phyloP scores from a whole-genome alignment of 805 yeast species.

The Candida krabiensis region DNA sequence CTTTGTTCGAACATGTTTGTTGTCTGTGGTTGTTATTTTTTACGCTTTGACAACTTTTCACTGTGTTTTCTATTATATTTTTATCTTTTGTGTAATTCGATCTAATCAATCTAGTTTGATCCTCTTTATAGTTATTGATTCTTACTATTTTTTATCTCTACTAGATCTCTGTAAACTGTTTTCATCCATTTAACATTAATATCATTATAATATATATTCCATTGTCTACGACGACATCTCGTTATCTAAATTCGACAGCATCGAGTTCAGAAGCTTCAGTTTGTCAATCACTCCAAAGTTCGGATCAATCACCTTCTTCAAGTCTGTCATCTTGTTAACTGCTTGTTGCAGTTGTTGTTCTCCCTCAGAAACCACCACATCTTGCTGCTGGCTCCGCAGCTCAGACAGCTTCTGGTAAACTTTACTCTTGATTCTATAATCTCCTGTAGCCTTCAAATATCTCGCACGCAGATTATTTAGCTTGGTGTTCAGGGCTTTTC shows the following conservation, averaged over 20 bases:
- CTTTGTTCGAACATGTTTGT: no score
- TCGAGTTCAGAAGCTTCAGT: constrained; percentile 28
- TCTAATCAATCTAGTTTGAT: no score
- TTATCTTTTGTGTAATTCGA: no score
- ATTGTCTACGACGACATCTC: neutral
- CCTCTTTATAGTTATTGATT: no score
- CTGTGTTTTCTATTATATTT: no score
- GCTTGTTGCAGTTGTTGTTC: constrained; percentile 8
- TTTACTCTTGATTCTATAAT: constrained; percentile 14
- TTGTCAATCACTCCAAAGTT: constrained; percentile 27
- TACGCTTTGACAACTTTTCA: no score
- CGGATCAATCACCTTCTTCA: constrained; percentile 24
- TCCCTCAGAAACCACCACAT: neutral
- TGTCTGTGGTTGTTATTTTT: neutral
- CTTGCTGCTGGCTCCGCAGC: constrained; percentile 5
- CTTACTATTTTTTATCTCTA: no score
- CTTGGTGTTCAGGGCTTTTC: constrained; percentile 21
- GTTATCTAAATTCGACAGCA: constrained; percentile 16
- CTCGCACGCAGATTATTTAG: constrained; percentile 21
- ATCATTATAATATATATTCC: no score
- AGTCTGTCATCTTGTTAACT: constrained; percentile 17
- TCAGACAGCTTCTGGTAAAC: constrained; percentile 17
- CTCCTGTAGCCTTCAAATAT: constrained; percentile 11
- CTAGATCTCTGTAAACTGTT: no score
- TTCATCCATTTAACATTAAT: no score